Evolutionary conservation across 139 green algal species (phyloP).

Genomic region (Edaphochlamys debaryana): DNA sequence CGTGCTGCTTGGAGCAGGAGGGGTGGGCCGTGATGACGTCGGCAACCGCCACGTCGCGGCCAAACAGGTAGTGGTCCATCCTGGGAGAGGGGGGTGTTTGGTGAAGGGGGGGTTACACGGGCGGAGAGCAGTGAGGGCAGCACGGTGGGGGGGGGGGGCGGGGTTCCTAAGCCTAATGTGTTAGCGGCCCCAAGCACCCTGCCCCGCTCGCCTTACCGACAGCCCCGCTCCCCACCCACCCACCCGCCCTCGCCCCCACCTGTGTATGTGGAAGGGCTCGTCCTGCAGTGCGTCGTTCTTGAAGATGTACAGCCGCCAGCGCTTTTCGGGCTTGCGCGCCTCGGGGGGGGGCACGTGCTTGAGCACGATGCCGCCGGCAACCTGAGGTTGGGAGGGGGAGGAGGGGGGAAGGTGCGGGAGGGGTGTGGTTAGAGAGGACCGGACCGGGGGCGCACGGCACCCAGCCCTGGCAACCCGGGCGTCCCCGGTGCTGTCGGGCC

Average conservation of each 20-base stretch:
- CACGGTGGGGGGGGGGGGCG: background rate
- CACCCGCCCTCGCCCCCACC: slow-evolving; percentile 34
- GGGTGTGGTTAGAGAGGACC: background rate
- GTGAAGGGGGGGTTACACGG: background rate
- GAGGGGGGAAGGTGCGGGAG: no score
- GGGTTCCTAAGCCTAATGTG: no score
- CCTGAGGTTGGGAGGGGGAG: background rate
- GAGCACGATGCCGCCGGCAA: slow-evolving; percentile 69
- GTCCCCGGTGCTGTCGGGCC: no score
- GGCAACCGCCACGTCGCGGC: slow-evolving; percentile 84
- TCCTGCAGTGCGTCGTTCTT: slow-evolving; percentile 75
- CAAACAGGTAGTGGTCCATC: slow-evolving; percentile 90
- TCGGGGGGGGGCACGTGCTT: slow-evolving; percentile 87
- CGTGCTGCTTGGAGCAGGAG: slow-evolving; percentile 97
- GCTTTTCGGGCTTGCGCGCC: slow-evolving; percentile 68
- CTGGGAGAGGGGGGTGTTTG: slow-evolving; percentile 22
- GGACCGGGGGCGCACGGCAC: background rate
- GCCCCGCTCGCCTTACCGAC: no score
- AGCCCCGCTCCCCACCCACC: no score
- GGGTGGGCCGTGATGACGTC: slow-evolving; percentile 97
- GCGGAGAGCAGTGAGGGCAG: background rate
- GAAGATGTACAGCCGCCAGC: slow-evolving; percentile 96
- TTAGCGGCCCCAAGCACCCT: no score
- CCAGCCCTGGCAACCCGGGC: no score
- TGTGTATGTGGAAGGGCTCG: slow-evolving; percentile 68